phyloP scores from a whole-genome alignment of 345 rosid genomes.

The Brassica carinata region DNA sequence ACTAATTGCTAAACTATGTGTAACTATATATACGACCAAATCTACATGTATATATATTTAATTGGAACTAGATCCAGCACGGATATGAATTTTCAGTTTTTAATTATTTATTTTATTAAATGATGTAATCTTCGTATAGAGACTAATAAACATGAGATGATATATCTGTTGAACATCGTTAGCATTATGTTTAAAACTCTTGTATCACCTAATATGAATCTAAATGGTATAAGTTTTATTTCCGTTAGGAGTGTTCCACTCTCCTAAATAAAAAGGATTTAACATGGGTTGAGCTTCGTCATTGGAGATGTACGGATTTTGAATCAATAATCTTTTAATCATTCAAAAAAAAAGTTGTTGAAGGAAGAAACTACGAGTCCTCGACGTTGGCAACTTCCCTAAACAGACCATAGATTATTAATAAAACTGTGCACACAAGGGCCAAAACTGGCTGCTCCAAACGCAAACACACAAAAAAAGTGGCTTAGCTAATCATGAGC shows the following conservation, averaged over 20 bases:
- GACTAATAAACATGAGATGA: background rate
- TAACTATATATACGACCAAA: background rate
- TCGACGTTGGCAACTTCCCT: background rate
- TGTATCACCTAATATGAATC: background rate
- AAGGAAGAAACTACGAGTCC: background rate
- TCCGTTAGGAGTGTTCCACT: background rate
- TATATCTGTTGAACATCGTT: background rate
- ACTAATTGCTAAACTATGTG: conserved; percentile 1
- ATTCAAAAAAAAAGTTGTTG: background rate
- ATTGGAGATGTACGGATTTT: background rate
- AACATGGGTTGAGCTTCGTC: background rate
- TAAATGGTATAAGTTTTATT: background rate
- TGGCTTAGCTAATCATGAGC: background rate
- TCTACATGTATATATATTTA: background rate
- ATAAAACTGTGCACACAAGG: background rate
- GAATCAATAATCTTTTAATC: background rate
- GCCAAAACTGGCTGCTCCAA: background rate
- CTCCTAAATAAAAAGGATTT: background rate
- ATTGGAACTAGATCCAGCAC: too few relatives aligned
- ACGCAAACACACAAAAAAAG: background rate
- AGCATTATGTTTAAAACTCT: background rate
- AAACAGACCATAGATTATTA: background rate
- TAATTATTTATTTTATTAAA: too few relatives aligned
- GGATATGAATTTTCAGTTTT: too few relatives aligned
- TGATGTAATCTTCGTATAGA: background rate